Evolutionary conservation across 331 rosid species (phyloP).

Genomic region (Cydonia oblonga): DNA sequence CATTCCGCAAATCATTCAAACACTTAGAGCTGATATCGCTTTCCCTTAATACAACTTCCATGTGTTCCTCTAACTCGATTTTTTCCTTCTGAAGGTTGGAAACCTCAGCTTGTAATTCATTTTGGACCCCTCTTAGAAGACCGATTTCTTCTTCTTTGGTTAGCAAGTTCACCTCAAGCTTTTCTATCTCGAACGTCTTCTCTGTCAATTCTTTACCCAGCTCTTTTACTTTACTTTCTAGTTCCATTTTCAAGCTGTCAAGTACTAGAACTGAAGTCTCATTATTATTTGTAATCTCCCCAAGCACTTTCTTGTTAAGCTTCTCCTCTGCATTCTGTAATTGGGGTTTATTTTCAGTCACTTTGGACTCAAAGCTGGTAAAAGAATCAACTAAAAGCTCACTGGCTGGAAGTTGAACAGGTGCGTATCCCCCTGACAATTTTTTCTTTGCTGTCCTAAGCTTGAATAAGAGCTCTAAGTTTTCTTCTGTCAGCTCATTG

Average conservation of each 20-base stretch:
- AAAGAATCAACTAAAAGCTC: slow-evolving; percentile 25
- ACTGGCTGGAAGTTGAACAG: slow-evolving; percentile 23
- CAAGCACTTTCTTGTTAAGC: slow-evolving; percentile 9
- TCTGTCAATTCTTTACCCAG: slow-evolving; percentile 37
- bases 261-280: slow-evolving; percentile 7
- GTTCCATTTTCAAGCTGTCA: slow-evolving; percentile 21
- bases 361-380: slow-evolving; percentile 41
- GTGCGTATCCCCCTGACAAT: slow-evolving; percentile 20
- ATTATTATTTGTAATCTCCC: slow-evolving; percentile 7
- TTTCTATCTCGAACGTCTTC: slow-evolving; percentile 39
- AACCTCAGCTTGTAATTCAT: slow-evolving; percentile 42
- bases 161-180: slow-evolving; percentile 38
- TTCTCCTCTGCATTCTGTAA: slow-evolving; percentile 24
- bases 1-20: slow-evolving; percentile 36
- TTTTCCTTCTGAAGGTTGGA: slow-evolving; percentile 51
- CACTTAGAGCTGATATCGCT: slow-evolving; percentile 32
- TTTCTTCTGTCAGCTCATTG: slow-evolving; percentile 88
- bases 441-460: slow-evolving; percentile 56
- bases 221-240: slow-evolving; percentile 41
- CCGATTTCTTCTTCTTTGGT: slow-evolving; percentile 54
- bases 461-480: slow-evolving; percentile 77
- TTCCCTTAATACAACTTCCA: slow-evolving; percentile 42
- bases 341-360: slow-evolving; percentile 24
- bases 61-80: slow-evolving; percentile 39
- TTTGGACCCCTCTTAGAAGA: slow-evolving; percentile 28